phyloP scores from a whole-genome alignment of 768 basidiomycete genomes.

The Paxillus rubicundulus region DNA sequence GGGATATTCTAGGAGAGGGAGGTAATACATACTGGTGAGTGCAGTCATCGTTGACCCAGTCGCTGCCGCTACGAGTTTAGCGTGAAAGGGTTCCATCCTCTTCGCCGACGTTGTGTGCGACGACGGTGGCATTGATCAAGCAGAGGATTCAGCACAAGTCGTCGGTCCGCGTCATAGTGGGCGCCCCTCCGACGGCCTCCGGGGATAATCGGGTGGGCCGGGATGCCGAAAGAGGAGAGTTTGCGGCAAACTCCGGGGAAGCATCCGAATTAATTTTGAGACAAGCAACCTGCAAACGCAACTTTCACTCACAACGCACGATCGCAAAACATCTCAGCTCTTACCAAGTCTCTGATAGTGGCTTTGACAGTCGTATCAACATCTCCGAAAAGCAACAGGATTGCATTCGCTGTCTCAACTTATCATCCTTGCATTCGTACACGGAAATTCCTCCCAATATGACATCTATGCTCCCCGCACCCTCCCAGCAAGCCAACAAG shows the following conservation, averaged over 20 bases:
- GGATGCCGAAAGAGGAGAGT: neutral
- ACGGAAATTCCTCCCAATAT: constrained; percentile 31
- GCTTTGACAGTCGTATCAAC: constrained; percentile 13
- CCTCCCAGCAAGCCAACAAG: constrained; percentile 75
- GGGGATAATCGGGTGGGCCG: neutral
- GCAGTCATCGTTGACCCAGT: constrained; percentile 80
- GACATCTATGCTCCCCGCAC: constrained; percentile 52
- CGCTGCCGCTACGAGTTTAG: constrained; percentile 78
- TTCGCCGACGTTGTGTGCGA: neutral
- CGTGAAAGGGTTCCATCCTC: constrained; percentile 68
- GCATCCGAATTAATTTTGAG: constrained; percentile 9
- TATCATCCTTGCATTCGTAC: constrained; percentile 2
- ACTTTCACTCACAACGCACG: neutral
- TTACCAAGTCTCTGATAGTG: constrained; percentile 1
- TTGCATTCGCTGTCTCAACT: constrained; percentile 2
- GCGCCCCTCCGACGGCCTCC: neutral
- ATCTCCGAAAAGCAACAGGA: constrained; percentile 8
- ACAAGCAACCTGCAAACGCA: neutral
- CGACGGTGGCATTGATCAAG: neutral
- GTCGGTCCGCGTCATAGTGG: constrained; percentile 1
- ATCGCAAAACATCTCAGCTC: neutral
- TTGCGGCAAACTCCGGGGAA: constrained; percentile 27
- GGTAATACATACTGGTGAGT: constrained; percentile 63
- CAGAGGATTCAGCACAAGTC: neutral
- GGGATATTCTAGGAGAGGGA: neutral